A percentile compares a stretch with the other conserved stretches of the same genome.
Evolutionary conservation across 2,329 filamentous ascomycete genomes (phyloP).

Genomic region (Thermomyces lanuginosus): DNA sequence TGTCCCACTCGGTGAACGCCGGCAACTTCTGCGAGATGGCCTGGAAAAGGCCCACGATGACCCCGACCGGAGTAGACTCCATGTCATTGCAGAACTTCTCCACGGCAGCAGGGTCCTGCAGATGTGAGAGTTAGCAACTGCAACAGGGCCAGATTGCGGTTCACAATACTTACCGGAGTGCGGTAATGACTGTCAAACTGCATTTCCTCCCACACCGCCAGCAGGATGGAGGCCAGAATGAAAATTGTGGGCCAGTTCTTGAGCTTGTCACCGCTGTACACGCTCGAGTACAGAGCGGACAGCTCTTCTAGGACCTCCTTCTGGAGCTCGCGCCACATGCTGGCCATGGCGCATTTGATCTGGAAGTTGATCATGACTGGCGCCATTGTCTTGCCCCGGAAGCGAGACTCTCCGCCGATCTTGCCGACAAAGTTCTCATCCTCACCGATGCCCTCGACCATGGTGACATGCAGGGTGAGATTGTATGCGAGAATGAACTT

Average conservation of each 20-base stretch:
- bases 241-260: constrained; percentile 99
- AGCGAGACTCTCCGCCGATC: constrained; percentile 79
- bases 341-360: constrained; percentile 90
- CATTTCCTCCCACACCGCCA: constrained; percentile 96
- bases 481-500: constrained; percentile 95
- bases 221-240: constrained; percentile 82
- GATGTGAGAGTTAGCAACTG: constrained; percentile 7
- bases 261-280: constrained; percentile 90
- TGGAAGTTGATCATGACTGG: constrained; percentile 99
- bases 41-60: constrained; percentile 92
- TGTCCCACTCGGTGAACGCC: constrained; percentile 86
- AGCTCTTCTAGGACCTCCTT: constrained; percentile 93
- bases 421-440: constrained; percentile 64
- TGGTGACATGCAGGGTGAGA: constrained; percentile 81
- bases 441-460: constrained; percentile 76
- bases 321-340: constrained; percentile 95
- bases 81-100: constrained; percentile 94
- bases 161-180: constrained; percentile 39
- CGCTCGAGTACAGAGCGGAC: constrained; percentile 83
- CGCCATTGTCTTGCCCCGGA: constrained; percentile 74
- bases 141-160: background rate
- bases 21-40: constrained; percentile 95
- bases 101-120: constrained; percentile 55
- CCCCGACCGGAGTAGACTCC: constrained; percentile 88
- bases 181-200: constrained; percentile 97